Percentiles rank a stretch among this genome's conserved stretches.
Evolutionary conservation across 2,329 filamentous ascomycete species (phyloP).

Genomic region (Sporothrix curviconia): DNA sequence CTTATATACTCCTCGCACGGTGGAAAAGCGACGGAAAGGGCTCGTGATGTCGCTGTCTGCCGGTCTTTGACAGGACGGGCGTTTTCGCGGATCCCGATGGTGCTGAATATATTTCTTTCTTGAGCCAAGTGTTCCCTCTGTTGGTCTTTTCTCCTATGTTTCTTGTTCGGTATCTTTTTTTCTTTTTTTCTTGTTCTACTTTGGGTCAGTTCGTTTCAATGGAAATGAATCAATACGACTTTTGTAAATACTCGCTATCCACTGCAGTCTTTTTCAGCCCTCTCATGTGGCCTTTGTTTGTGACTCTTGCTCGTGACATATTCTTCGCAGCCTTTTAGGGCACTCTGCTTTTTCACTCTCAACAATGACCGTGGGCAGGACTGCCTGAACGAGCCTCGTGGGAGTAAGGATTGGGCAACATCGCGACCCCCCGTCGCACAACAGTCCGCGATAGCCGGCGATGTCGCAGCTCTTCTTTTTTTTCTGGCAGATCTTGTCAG

Average conservation of each 20-base stretch:
- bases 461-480: no score
- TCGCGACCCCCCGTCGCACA: neutral
- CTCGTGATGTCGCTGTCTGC: neutral
- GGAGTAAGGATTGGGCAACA: neutral
- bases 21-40: neutral
- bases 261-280: no score
- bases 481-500: no score
- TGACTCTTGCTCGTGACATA: neutral
- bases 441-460: no score
- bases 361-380: neutral
- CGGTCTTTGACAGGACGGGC: neutral
- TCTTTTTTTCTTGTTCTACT: neutral
- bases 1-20: neutral
- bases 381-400: neutral
- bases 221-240: neutral
- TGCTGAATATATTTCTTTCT: neutral
- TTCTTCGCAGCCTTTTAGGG: neutral
- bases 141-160: neutral
- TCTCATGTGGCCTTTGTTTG: neutral
- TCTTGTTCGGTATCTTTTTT: neutral
- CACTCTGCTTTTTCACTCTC: no score
- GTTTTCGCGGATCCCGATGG: neutral
- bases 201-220: neutral
- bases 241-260: no score
- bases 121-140: neutral